Base-by-base conservation (phyloP, 805 yeast species). In the Lipomyces orientalis region DNA sequence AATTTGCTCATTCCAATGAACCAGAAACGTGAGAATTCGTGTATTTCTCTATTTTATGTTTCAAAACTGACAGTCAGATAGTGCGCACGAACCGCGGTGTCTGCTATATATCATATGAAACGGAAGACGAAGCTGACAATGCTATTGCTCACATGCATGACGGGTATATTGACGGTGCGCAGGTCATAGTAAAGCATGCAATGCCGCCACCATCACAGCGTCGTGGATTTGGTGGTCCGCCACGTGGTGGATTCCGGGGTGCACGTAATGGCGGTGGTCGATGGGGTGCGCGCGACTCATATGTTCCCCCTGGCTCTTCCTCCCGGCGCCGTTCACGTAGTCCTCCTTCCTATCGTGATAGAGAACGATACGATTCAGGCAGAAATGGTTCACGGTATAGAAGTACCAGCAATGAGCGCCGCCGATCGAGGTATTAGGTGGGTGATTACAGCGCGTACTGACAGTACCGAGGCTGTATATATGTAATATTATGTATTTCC, bases 81-180 rank as follows among this genome's bases (percentile, higher is more conserved):
- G 64, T 37, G 31, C 34, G 31, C 49, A 54, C 57, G 4, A 43
- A 58, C 60, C 58, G 64, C 19, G 65, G 66, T 4, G 14, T 61
- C 12, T 65, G 69, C 58, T 69, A 57, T 31, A 57, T 69, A 49
- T 43, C 62, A 1, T 69, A 54, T 52, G 68, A 62, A 14, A 60
- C 61, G 10, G 65, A 58, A 35, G 58, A 37, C 10, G 68, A 64
- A n/a, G 73, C 72, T 6, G 61, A 59, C 29, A 57, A n/a, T 6
- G 72, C 72, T 10, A 64, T 69, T 34, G 69, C 68, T 8, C 72
- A 69, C 25, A 69, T 69, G 72, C 54, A 69, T 22, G 72, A 58
- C 8, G 72, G 72, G 6, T 59, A 49, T 22, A 69, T 69, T 37
- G 72, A 69, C 25, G 72, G 72, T 19, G 46, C 58, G 16, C 33